Conservation (phyloP, 179 eudicot species). For the Spergularia azorica region DNA sequence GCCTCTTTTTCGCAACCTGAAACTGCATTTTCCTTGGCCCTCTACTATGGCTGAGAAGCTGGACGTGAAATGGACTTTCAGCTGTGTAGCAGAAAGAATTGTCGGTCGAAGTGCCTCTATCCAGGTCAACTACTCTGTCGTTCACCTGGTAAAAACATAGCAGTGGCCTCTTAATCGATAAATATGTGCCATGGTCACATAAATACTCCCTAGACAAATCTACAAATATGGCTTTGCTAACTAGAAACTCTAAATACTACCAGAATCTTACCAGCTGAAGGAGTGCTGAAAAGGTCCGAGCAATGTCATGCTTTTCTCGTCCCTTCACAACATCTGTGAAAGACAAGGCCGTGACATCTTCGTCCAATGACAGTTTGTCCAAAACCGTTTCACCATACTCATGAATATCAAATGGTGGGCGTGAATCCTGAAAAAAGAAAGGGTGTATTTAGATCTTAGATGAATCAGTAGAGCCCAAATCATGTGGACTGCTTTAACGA, state of each 20-base stretch:
- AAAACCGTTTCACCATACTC: constrained; percentile 69
- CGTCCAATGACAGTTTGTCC: constrained; percentile 54
- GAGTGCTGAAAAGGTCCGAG: constrained; percentile 88
- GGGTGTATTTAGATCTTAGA: constrained; percentile 1
- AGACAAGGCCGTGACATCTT: constrained; percentile 44
- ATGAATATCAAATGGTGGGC: constrained; percentile 89
- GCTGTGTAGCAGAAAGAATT: constrained; percentile 61
- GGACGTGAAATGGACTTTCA: constrained; percentile 60
- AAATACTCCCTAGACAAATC: neutral
- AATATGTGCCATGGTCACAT: neutral
- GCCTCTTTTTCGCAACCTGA: constrained; percentile 63
- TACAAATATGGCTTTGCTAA: neutral
- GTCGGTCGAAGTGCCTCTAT: constrained; percentile 33
- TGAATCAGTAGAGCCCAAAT: neutral
- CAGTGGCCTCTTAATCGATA: constrained; percentile 3
- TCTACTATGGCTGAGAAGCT: constrained; percentile 48
- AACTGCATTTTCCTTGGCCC: constrained; percentile 45
- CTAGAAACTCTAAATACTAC: neutral
- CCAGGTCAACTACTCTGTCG: constrained; percentile 66
- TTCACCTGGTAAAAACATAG: constrained; percentile 56
- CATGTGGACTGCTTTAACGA: neutral
- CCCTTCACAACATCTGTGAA: constrained; percentile 76
- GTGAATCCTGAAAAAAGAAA: constrained; percentile 59
- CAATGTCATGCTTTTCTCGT: constrained; percentile 80
- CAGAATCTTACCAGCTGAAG: constrained; percentile 71